phyloP scores from a whole-genome alignment of 805 yeast species.

The Candida silvicultrix region DNA sequence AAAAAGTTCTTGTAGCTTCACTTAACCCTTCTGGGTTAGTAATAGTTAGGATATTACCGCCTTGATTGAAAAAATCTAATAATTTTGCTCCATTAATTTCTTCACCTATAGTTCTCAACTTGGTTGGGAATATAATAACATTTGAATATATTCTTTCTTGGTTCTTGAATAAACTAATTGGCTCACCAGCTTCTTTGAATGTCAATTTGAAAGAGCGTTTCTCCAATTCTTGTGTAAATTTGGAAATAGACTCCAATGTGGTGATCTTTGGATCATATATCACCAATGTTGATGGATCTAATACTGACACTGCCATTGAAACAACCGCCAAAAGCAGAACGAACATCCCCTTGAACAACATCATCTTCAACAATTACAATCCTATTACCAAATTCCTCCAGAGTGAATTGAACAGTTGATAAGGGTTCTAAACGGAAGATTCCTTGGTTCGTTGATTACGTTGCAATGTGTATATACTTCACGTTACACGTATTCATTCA shows the following conservation, averaged over 20 bases:
- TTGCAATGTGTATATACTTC: too few relatives aligned
- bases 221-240: slow-evolving; percentile 21
- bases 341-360: not conserved
- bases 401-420: too few relatives aligned
- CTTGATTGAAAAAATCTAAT: slow-evolving; percentile 50
- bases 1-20: slow-evolving; percentile 58
- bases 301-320: slow-evolving; percentile 8
- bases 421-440: too few relatives aligned
- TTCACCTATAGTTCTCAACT: slow-evolving; percentile 36
- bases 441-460: too few relatives aligned
- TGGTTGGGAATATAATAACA: slow-evolving; percentile 52
- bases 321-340: slow-evolving; percentile 3
- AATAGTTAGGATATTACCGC: slow-evolving; percentile 72
- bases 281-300: slow-evolving; percentile 11
- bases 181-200: slow-evolving; percentile 20
- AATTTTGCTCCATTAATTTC: slow-evolving; percentile 41
- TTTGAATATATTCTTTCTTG: slow-evolving; percentile 47
- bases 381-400: too few relatives aligned
- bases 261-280: slow-evolving; percentile 14
- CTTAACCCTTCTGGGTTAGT: slow-evolving; percentile 46
- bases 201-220: slow-evolving; percentile 30
- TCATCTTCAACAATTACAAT: too few relatives aligned
- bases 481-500: too few relatives aligned
- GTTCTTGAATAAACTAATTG: slow-evolving; percentile 29
- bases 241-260: slow-evolving; percentile 20